Base-by-base conservation (phyloP, 179 eudicot genomes). In the Spinacia oleracea region DNA sequence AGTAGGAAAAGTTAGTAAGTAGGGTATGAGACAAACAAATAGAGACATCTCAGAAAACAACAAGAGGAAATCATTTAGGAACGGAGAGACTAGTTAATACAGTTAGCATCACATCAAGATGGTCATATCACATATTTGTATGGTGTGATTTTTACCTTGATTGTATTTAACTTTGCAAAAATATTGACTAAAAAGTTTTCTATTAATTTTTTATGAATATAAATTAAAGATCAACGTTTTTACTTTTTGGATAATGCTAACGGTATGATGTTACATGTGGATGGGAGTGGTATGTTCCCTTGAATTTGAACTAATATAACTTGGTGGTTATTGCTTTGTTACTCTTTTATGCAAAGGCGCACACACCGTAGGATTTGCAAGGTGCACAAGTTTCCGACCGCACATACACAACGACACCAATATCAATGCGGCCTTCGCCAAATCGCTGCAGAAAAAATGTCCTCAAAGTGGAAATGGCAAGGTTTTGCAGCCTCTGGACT, bases 311-410 rank as follows among this genome's bases (percentile, higher is more conserved):
- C 58, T 53, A 20, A n/a, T n/a, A n/a, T n/a, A n/a, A 40, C 7
- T 10, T 42, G 32, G 21, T 42, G 32, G 21, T 42, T 88, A 83
- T 56, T 85, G 78, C 8, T 87, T 29, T 32, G 6, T 50, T 34
- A 4, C 1, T 3, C 6, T 4, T 12, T 4, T 32, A 0, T 73
- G 25, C 50, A 55, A 20, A 86, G 88, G 88, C 0, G 84, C 72
- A 12, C 91, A 88, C 81, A 88, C 91, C 4, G 78, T 88, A 14
- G 91, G 88, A 0, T 81, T 85, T 60, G 91, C 91, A 11, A 81
- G 91, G 75, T 88, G 91, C 77, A 58, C 46, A 25, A 55, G 42
- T 27, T 86, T 85, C 63, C 56, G 82, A 27, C 5, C 85, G 38
- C 84, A 83, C 40, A 83, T 85, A 18, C 85, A 83, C 78, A 88